These are phyloP conservation scores for Acanthamoeba castellanii DNA, from an alignment of 208 protist genomes.

Conservation along the genomic window DNA sequence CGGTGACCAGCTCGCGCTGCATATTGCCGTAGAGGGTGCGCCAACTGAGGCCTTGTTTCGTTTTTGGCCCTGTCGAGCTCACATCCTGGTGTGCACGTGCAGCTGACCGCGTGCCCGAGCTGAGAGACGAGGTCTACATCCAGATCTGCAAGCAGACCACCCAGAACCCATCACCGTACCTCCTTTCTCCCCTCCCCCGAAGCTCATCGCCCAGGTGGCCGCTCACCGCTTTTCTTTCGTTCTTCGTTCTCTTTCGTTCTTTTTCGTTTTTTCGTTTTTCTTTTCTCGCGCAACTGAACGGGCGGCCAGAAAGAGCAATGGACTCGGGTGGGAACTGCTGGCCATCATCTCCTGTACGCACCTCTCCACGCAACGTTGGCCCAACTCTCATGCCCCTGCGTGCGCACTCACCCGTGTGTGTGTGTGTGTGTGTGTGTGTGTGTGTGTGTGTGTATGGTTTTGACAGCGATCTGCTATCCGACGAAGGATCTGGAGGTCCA, in stretches of 20 bases:
- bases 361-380: background rate
- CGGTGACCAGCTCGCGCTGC: too few relatives aligned
- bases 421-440: too few relatives aligned
- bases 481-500: background rate
- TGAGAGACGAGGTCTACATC: constrained; percentile 52
- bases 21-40: too few relatives aligned
- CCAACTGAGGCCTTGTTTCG: background rate
- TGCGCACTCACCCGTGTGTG: too few relatives aligned
- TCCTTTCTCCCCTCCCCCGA: background rate
- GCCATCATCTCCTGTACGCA: background rate
- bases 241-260: too few relatives aligned
- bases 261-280: background rate
- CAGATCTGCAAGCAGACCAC: constrained; percentile 61
- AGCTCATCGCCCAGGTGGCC: background rate
- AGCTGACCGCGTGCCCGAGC: background rate
- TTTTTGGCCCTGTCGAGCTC: too few relatives aligned
- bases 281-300: background rate
- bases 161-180: constrained; percentile 20
- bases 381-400: too few relatives aligned
- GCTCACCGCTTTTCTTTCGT: too few relatives aligned
- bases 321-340: background rate
- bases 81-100: too few relatives aligned
- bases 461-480: background rate
- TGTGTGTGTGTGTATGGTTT: background rate
- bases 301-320: background rate